A percentile compares a stretch with the other conserved stretches of the same genome.
Conservation (phyloP, 805 yeast species). For the Komagataella pseudopastoris region DNA sequence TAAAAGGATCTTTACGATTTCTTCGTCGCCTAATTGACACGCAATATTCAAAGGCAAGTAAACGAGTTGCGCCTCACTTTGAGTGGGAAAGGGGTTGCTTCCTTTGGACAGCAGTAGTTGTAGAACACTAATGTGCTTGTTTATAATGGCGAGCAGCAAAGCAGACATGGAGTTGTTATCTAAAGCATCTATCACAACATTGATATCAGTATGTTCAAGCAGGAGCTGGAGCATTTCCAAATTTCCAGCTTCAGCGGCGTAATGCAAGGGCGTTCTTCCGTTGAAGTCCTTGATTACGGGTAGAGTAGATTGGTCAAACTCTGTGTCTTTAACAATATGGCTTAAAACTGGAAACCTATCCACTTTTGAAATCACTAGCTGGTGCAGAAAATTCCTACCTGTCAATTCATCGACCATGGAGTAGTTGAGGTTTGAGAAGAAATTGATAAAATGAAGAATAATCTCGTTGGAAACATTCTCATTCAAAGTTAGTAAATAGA, state of each 20-base stretch:
- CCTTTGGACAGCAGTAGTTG: conserved; percentile 35
- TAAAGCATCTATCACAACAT: conserved; percentile 28
- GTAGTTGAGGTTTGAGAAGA: conserved; percentile 40
- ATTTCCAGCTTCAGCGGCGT: conserved; percentile 56
- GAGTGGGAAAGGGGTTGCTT: conserved; percentile 31
- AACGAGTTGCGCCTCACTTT: conserved; percentile 39
- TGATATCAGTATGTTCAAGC: conserved; percentile 15
- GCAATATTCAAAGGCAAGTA: conserved; percentile 78
- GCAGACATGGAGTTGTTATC: conserved; percentile 79
- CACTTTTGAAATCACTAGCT: conserved; percentile 22
- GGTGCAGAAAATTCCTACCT: conserved; percentile 67
- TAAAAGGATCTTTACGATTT: conserved; percentile 53
- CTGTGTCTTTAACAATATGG: conserved; percentile 10
- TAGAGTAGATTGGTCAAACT: neutral
- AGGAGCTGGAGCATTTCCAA: conserved; percentile 24
- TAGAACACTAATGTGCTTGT: conserved; percentile 44
- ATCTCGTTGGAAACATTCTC: conserved; percentile 46
- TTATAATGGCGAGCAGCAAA: conserved; percentile 62
- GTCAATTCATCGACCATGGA: conserved; percentile 51
- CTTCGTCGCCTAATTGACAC: conserved; percentile 69
- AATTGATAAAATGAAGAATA: conserved; percentile 26
- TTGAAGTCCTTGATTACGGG: conserved; percentile 37
- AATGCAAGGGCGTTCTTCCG: conserved; percentile 79
- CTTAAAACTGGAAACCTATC: conserved; percentile 8
- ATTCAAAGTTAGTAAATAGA: conserved; percentile 53